These are phyloP conservation scores for Kluyveromyces siamensis DNA, from an alignment of 805 yeast species.

Conservation along the genomic window DNA sequence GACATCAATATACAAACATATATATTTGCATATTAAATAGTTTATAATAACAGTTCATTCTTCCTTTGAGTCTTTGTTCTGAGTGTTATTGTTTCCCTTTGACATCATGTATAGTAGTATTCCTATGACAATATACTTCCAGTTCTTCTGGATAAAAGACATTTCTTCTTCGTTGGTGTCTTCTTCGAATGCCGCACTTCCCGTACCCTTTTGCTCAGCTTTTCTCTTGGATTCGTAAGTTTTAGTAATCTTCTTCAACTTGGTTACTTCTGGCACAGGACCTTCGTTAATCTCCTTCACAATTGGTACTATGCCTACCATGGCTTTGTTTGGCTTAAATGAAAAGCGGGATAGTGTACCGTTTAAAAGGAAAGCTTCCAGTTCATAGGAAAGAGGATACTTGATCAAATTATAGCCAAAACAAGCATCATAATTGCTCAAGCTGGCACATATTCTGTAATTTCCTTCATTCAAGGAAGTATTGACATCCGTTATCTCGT, in stretches of 20 bases:
- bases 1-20: no score
- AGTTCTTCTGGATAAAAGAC: constrained; percentile 23
- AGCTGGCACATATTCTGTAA: constrained; percentile 16
- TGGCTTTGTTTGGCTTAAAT: constrained; percentile 9
- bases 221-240: constrained; percentile 23
- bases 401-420: constrained; percentile 15
- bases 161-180: constrained; percentile 14
- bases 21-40: no score
- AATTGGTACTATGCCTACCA: constrained; percentile 12
- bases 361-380: constrained; percentile 3
- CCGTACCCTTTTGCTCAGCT: constrained; percentile 9
- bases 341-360: constrained; percentile 8
- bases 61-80: background rate
- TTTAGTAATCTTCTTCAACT: constrained; percentile 22
- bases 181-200: constrained; percentile 15
- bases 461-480: constrained; percentile 4
- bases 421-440: constrained; percentile 13
- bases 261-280: constrained; percentile 14
- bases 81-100: background rate
- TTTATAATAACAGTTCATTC: background rate
- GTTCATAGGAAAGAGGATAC: constrained; percentile 18
- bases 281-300: constrained; percentile 12
- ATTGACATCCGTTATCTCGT: constrained; percentile 4
- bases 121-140: constrained; percentile 24
- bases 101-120: constrained; percentile 13